A percentile compares a stretch with the other conserved stretches of the same genome.
Conservation (phyloP, 805 yeast genomes). For the Ogataea wickerhamii region DNA sequence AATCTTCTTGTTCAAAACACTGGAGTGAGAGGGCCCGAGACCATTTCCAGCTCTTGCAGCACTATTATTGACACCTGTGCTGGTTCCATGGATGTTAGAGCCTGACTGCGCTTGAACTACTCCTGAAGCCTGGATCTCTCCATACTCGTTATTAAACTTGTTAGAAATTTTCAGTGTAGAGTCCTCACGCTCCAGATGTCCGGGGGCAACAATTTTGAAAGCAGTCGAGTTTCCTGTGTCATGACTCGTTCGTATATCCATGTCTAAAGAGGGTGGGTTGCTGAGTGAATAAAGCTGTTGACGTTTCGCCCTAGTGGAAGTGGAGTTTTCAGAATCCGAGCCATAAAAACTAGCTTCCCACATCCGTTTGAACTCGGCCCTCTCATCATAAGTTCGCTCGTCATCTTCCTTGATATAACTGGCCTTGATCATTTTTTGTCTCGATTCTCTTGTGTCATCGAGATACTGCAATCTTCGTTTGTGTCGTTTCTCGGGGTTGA, state of each 20-base stretch:
- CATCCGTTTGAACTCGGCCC: slow-evolving; percentile 18
- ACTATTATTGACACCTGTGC: slow-evolving; percentile 3
- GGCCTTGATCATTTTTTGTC: slow-evolving; percentile 28
- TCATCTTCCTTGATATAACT: slow-evolving; percentile 17
- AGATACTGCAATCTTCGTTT: slow-evolving; percentile 30
- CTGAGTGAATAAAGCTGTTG: slow-evolving; percentile 6
- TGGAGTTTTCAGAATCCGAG: background rate
- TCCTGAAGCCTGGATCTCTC: slow-evolving; percentile 63
- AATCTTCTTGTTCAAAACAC: slow-evolving; percentile 50
- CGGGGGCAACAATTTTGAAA: slow-evolving; percentile 24
- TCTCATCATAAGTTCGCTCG: slow-evolving; percentile 20
- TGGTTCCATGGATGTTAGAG: slow-evolving; percentile 19
- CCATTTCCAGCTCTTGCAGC: slow-evolving; percentile 39
- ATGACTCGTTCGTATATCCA: background rate
- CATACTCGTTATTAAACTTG: slow-evolving; percentile 37
- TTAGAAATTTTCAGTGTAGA: slow-evolving; percentile 19
- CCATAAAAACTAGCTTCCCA: slow-evolving; percentile 23
- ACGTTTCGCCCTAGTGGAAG: slow-evolving; percentile 6
- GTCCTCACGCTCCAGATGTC: slow-evolving; percentile 23
- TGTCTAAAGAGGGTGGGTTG: background rate
- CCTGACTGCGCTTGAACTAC: slow-evolving; percentile 38
- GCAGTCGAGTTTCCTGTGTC: slow-evolving; percentile 1
- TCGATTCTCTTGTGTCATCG: slow-evolving; percentile 31
- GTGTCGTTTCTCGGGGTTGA: slow-evolving; percentile 26
- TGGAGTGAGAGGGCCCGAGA: slow-evolving; percentile 55